Percentiles rank a stretch among this genome's conserved stretches.
phyloP scores from a whole-genome alignment of 179 eudicot genomes.

The Heliamphora pulchella region DNA sequence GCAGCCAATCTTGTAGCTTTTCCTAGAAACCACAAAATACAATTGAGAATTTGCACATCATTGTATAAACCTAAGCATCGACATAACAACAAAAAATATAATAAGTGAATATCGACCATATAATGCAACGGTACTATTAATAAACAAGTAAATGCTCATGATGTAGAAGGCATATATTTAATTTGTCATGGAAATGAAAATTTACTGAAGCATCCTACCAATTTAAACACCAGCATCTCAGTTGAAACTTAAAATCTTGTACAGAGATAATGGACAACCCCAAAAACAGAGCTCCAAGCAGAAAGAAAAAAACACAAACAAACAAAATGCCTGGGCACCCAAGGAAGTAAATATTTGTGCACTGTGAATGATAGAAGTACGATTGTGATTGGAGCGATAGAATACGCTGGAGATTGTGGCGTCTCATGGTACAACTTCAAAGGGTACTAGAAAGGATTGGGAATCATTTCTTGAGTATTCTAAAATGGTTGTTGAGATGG shows the following conservation, averaged over 20 bases:
- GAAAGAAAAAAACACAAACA: neutral
- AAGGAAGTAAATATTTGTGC: neutral
- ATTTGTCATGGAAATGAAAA: too few species aligned
- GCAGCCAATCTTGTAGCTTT: constrained; percentile 83
- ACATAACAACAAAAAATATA: neutral
- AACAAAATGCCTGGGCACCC: neutral
- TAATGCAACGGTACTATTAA: neutral
- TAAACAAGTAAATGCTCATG: neutral
- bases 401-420: too few species aligned
- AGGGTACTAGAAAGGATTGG: too few species aligned
- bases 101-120: neutral
- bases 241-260: neutral
- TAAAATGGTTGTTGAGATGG: too few species aligned
- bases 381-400: too few species aligned
- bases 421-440: too few species aligned
- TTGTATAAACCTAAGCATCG: neutral
- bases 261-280: neutral
- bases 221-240: neutral
- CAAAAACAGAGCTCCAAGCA: neutral
- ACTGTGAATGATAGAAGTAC: neutral
- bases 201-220: neutral
- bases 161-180: neutral
- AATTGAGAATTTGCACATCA: constrained; percentile 8
- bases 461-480: too few species aligned
- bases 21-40: constrained; percentile 45